Evolutionary conservation across 2,329 filamentous ascomycete species (phyloP).

Genomic region (Fusarium chlamydosporum): DNA sequence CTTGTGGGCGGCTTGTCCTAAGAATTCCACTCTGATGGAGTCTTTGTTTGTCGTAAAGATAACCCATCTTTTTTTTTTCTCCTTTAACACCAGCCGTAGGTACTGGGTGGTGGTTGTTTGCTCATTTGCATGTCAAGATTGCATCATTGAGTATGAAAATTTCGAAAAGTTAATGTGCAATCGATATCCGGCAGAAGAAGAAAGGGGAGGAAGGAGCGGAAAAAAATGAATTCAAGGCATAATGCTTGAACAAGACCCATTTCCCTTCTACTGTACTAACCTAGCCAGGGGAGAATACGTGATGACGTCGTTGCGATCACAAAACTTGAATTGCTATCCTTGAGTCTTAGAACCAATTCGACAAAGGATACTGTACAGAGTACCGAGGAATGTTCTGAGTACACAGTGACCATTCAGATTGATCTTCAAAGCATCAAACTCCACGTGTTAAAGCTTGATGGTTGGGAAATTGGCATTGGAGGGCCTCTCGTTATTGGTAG

Average conservation of each 20-base stretch:
- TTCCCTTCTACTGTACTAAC: background rate
- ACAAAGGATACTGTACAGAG: no score
- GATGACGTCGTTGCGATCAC: constrained; percentile 44
- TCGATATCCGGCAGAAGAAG: background rate
- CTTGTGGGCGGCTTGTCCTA: constrained; percentile 28
- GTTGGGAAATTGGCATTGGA: constrained; percentile 32
- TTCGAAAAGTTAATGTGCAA: constrained; percentile 20
- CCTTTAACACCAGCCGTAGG: constrained; percentile 2
- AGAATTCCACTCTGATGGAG: constrained; percentile 39
- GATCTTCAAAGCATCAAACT: constrained; percentile 18
- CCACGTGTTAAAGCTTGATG: constrained; percentile 28
- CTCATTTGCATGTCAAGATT: constrained; percentile 11
- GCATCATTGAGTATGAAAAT: constrained; percentile 22
- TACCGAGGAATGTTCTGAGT: background rate
- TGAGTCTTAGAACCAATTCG: constrained; percentile 9
- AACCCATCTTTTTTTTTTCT: constrained; percentile 28
- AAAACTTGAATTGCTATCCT: constrained; percentile 20
- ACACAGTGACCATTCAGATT: constrained; percentile 3
- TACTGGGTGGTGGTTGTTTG: background rate
- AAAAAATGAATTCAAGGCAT: constrained; percentile 2
- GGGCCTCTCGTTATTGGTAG: constrained; percentile 42
- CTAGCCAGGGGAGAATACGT: constrained; percentile 4
- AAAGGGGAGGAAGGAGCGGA: background rate
- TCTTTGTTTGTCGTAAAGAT: constrained; percentile 20
- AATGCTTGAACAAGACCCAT: constrained; percentile 9